These are phyloP conservation scores for Sclerotinia minor DNA, from an alignment of 2,329 filamentous ascomycete species.

Conservation along the genomic window DNA sequence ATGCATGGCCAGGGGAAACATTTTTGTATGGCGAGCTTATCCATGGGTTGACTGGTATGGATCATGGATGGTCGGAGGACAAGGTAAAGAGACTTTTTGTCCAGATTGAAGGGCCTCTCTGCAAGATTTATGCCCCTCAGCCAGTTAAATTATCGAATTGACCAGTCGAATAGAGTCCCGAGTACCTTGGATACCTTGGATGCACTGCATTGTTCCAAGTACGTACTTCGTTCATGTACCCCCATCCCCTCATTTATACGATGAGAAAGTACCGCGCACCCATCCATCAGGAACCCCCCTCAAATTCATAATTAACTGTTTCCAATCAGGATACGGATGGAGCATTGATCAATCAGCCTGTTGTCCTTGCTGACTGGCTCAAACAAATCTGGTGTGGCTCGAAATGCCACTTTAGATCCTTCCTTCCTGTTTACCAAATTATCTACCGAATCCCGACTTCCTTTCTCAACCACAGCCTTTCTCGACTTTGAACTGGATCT, in stretches of 20 bases:
- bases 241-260: constrained; percentile 13
- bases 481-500: constrained; percentile 1
- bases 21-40: constrained; percentile 4
- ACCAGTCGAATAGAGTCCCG: constrained; percentile 2
- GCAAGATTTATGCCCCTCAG: constrained; percentile 16
- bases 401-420: constrained; percentile 6
- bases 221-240: constrained; percentile 3
- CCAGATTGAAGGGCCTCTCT: constrained; percentile 16
- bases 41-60: not conserved
- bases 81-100: constrained; percentile 6
- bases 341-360: not conserved
- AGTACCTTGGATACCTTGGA: not conserved
- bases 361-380: not conserved
- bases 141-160: constrained; percentile 9
- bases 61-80: constrained; percentile 7
- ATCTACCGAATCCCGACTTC: constrained; percentile 6
- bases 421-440: constrained; percentile 11
- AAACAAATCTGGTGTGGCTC: not conserved
- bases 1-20: constrained; percentile 18
- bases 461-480: constrained; percentile 9
- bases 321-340: constrained; percentile 4
- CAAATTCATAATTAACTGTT: not conserved
- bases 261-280: not conserved
- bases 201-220: not conserved
- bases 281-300: constrained; percentile 1